Evolutionary conservation across 2,329 filamentous ascomycete genomes (phyloP).

Genomic region (Sodiomyces alkalinus): DNA sequence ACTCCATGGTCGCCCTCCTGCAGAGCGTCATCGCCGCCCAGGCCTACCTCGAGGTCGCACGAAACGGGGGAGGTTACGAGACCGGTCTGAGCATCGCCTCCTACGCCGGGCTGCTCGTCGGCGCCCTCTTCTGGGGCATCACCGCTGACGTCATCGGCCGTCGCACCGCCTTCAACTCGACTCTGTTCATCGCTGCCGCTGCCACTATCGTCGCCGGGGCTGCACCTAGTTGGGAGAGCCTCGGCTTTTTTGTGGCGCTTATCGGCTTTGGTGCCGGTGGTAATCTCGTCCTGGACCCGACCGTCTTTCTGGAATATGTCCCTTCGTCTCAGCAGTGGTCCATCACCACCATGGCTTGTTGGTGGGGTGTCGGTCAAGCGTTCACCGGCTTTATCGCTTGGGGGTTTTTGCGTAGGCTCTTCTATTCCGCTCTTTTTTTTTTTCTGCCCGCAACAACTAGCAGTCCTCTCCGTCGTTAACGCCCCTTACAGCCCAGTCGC

Average conservation of each 20-base stretch:
- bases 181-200: slow-evolving; percentile 41
- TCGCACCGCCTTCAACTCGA: slow-evolving; percentile 48
- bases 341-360: slow-evolving; percentile 43
- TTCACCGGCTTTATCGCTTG: slow-evolving; percentile 30
- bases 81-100: slow-evolving; percentile 43
- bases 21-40: slow-evolving; percentile 42
- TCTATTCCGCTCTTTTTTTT: not conserved
- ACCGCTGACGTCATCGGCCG: slow-evolving; percentile 49
- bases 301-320: slow-evolving; percentile 29
- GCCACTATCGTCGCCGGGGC: slow-evolving; percentile 49
- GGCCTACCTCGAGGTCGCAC: slow-evolving; percentile 30
- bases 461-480: too few relatives aligned
- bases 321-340: slow-evolving; percentile 46
- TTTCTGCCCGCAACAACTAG: slow-evolving; percentile 21
- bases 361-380: slow-evolving; percentile 18
- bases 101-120: slow-evolving; percentile 27
- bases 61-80: slow-evolving; percentile 21
- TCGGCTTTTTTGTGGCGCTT: slow-evolving; percentile 45
- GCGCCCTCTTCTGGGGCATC: slow-evolving; percentile 49
- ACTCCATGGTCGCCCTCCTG: slow-evolving; percentile 38
- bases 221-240: slow-evolving; percentile 44
- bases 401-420: slow-evolving; percentile 11
- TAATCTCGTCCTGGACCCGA: slow-evolving; percentile 48
- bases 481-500: slow-evolving; percentile 11
- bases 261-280: slow-evolving; percentile 48